phyloP scores from a whole-genome alignment of 202 grass and related monocot species.

The Zizania palustris region DNA sequence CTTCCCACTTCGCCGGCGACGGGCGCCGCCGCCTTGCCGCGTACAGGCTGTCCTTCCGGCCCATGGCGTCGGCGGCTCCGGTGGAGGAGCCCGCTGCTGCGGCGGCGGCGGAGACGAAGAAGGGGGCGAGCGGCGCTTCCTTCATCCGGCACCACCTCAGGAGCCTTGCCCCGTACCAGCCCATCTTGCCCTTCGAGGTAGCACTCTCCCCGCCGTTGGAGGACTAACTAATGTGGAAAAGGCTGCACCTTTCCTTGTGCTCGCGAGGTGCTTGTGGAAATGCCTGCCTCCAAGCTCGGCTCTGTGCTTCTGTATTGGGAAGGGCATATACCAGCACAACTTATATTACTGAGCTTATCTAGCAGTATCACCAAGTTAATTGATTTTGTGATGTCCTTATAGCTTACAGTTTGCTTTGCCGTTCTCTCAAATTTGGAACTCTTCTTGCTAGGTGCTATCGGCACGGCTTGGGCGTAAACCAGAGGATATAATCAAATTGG shows the following conservation, averaged over 20 bases:
- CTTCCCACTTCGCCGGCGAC: neutral
- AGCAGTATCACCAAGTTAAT: neutral
- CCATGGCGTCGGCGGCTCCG: conserved; percentile 48
- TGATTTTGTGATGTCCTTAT: neutral
- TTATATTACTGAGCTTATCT: neutral
- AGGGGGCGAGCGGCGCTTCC: conserved; percentile 55
- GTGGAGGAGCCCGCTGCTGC: neutral
- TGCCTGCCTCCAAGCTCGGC: neutral
- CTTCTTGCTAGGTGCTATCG: conserved; percentile 74
- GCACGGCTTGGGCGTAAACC: conserved; percentile 79
- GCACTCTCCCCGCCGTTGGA: neutral
- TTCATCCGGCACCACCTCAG: conserved; percentile 84
- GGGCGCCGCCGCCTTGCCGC: conserved; percentile 1
- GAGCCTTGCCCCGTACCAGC: conserved; percentile 81
- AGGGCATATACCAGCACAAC: neutral
- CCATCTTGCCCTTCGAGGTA: conserved; percentile 95
- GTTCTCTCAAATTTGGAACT: conserved; percentile 22
- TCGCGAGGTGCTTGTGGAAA: conserved; percentile 50
- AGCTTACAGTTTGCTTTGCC: neutral
- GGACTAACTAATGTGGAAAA: neutral
- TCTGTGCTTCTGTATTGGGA: too few relatives aligned
- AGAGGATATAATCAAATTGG: conserved; percentile 94
- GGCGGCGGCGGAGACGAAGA: conserved; percentile 26
- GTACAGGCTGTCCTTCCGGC: conserved; percentile 16
- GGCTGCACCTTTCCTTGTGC: conserved; percentile 31